Evolutionary conservation across 2,329 filamentous ascomycete species (phyloP), one percentile per base, ranked within the genome.

Genomic region (Penicillium sp.): DNA sequence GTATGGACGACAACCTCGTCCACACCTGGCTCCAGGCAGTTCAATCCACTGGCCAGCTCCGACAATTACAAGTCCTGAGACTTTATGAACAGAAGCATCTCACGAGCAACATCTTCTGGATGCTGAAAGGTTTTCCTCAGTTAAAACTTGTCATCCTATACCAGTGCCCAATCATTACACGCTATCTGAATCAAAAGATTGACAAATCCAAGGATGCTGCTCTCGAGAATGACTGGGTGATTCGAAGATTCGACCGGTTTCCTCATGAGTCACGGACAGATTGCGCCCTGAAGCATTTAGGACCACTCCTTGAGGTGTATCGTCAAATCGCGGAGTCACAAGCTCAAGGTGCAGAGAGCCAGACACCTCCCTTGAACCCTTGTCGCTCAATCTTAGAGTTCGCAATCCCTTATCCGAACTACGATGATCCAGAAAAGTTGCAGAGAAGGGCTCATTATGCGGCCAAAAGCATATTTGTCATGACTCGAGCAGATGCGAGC

Each of bases 1-100:
- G 42, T 4, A 50, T 74, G 32, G 66, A 64, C 44, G 67, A 73
- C 50, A 64, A 72, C 4, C 58, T 73, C 24, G 47, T 74, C 24
- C 64, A 66, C 46, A 64, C 65, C 11, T 75, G 72, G 72, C 55
- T 66, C 25, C 72, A 75, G 42, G 54, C 68, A 43, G 64, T 62
- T 6, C 47, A 55, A 28, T 51, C 54, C 3, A 51, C 61, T 6
- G 54, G 55, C 8, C 66, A 66, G 5, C 70, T 74, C 47, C 58
- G 61, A 38, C 61, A 72, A 43, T 59, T 75, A 4, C 64, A 66
- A 3, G 54, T 70, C 24, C 46, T 75, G 29, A 55, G 66, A 37
- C 50, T 74, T 36, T 57, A 57, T 25, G 48, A 61, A 34, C 70
- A 73, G 43, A 45, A 51, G 5, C 48, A 62, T 4, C 28, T 73